These are phyloP conservation scores for Phaeomoniella chlamydospora DNA, from an alignment of 2,329 filamentous ascomycete genomes.

Conservation along the genomic window DNA sequence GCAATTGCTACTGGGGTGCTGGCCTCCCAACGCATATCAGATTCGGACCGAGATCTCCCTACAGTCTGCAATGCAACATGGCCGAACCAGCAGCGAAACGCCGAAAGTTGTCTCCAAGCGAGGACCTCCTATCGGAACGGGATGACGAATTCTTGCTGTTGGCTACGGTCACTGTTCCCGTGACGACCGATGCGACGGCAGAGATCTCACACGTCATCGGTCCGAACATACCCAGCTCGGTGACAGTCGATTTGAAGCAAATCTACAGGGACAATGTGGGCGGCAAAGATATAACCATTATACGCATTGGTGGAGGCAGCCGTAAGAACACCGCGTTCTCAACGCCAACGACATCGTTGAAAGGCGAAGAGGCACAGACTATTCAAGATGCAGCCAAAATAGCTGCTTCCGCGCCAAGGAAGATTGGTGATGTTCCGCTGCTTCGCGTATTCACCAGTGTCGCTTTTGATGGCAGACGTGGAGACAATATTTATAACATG, in stretches of 20 bases:
- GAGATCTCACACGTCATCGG: neutral
- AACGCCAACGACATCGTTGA: neutral
- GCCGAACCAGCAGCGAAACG: constrained; percentile 3
- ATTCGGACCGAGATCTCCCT: too few species aligned
- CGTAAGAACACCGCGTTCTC: neutral
- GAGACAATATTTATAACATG: neutral
- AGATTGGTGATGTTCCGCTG: neutral
- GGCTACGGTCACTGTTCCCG: neutral
- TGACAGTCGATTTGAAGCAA: neutral
- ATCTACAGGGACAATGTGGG: neutral
- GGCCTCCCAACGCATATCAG: too few species aligned
- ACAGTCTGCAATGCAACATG: too few species aligned
- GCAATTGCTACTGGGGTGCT: too few species aligned
- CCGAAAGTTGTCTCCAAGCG: constrained; percentile 1
- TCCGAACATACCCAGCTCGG: neutral
- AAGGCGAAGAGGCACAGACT: neutral
- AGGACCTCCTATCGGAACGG: neutral
- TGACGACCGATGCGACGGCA: neutral
- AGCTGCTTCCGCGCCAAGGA: neutral
- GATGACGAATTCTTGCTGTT: neutral
- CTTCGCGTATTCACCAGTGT: neutral
- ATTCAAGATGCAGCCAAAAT: neutral
- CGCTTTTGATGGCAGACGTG: neutral
- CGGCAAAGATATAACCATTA: neutral
- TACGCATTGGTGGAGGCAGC: neutral